phyloP scores from a whole-genome alignment of 192 early-diverging fungal species.

The Kickxella alabastrina region DNA sequence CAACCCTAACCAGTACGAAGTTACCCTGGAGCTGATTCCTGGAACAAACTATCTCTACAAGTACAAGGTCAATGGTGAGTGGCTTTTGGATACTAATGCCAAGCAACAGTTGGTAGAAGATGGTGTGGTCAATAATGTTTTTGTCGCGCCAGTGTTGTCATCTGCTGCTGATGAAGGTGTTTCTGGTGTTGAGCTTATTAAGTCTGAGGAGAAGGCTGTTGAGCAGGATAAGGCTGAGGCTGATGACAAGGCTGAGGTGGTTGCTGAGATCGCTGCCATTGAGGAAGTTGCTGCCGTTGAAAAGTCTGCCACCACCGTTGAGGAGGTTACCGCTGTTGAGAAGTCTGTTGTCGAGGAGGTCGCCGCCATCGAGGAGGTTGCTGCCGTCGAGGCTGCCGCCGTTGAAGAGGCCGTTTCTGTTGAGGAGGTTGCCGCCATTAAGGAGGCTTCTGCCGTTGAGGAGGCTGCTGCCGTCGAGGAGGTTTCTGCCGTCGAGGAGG shows the following conservation, averaged over 20 bases:
- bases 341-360: not conserved
- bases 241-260: slow-evolving; percentile 5
- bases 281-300: not conserved
- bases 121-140: slow-evolving; percentile 34
- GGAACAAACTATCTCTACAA: slow-evolving; percentile 31
- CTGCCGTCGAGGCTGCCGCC: slow-evolving; percentile 6
- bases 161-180: not conserved
- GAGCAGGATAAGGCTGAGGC: not conserved
- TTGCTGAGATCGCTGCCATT: not conserved
- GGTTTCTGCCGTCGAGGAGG: too few species aligned
- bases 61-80: slow-evolving; percentile 41
- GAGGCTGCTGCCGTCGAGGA: not conserved
- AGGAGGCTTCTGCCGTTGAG: slow-evolving; percentile 5
- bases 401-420: slow-evolving; percentile 5
- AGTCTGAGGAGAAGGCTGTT: not conserved
- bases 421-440: slow-evolving; percentile 3
- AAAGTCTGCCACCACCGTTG: not conserved
- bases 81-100: slow-evolving; percentile 35
- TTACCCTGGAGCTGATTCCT: slow-evolving; percentile 10
- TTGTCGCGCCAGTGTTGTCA: not conserved
- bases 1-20: slow-evolving; percentile 16
- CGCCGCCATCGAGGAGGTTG: too few species aligned
- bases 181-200: not conserved
- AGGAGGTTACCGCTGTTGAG: slow-evolving; percentile 9
- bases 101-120: slow-evolving; percentile 22